phyloP scores from a whole-genome alignment of 2,329 filamentous ascomycete species.

The Rhinocladiella mackenziei region DNA sequence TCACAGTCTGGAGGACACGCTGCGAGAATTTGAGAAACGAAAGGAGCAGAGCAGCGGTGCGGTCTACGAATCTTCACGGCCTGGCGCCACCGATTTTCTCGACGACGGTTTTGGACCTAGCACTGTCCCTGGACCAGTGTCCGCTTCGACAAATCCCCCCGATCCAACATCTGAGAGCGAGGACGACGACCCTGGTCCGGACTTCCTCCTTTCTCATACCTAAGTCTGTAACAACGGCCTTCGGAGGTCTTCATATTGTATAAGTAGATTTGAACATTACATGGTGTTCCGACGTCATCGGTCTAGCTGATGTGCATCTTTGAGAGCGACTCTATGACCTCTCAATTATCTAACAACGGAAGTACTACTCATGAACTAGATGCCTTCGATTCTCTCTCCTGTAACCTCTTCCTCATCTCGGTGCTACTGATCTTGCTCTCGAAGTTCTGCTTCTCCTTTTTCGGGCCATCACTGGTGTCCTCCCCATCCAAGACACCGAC shows the following conservation, averaged over 20 bases:
- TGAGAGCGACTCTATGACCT: no score
- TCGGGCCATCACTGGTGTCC: conserved; percentile 50
- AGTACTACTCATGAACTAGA: neutral
- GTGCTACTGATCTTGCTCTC: conserved; percentile 88
- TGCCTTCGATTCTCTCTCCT: conserved; percentile 1
- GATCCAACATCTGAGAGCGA: conserved; percentile 24
- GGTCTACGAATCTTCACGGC: neutral
- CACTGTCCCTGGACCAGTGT: neutral
- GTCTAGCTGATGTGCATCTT: no score
- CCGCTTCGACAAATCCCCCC: no score
- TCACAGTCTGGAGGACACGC: conserved; percentile 27
- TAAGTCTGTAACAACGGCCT: conserved; percentile 2
- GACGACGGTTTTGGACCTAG: neutral
- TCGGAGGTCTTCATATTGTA: neutral
- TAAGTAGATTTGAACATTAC: neutral
- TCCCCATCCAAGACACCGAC: conserved; percentile 76
- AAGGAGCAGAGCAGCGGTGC: conserved; percentile 1
- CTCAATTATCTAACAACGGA: no score
- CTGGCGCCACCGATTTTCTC: neutral
- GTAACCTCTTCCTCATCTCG: conserved; percentile 60
- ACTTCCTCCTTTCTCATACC: conserved; percentile 30
- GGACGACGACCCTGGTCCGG: conserved; percentile 30
- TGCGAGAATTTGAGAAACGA: conserved; percentile 21
- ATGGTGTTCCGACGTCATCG: no score
- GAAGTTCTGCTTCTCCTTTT: conserved; percentile 57